phyloP scores from a whole-genome alignment of 164 flowering plant genomes.

The Liquidambar formosana region DNA sequence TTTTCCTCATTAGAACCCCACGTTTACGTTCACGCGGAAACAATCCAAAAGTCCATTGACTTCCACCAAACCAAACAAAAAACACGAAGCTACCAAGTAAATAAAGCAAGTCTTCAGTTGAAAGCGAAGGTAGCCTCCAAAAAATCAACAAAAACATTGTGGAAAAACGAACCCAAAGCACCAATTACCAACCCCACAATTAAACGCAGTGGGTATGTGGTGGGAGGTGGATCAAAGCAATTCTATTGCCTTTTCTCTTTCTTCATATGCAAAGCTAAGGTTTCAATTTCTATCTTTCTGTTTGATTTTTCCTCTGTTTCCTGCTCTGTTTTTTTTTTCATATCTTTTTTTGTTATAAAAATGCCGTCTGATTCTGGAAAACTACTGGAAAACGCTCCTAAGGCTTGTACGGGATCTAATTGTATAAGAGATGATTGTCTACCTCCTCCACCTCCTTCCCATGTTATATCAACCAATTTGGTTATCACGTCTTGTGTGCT shows the following conservation, averaged over 20 bases:
- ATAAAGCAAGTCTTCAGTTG: background rate
- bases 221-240: background rate
- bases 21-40: constrained; percentile 1
- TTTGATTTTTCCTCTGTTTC: background rate
- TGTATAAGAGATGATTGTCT: background rate
- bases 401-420: too few relatives aligned
- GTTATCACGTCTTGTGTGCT: constrained; percentile 9
- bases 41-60: background rate
- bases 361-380: constrained; percentile 4
- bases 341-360: background rate
- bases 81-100: constrained; percentile 17
- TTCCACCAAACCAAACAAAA: background rate
- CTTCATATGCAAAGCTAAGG: background rate
- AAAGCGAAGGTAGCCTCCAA: too few relatives aligned
- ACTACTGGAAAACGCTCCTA: too few relatives aligned
- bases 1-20: background rate
- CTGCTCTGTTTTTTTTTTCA: background rate
- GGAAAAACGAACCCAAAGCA: background rate
- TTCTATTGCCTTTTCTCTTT: background rate
- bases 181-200: background rate
- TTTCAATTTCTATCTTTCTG: background rate
- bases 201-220: background rate
- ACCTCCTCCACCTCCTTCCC: constrained; percentile 3
- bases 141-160: background rate
- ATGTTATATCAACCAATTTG: background rate